These are phyloP conservation scores for Lactifluus echinatus DNA, from an alignment of 768 basidiomycete genomes.

Conservation along the genomic window DNA sequence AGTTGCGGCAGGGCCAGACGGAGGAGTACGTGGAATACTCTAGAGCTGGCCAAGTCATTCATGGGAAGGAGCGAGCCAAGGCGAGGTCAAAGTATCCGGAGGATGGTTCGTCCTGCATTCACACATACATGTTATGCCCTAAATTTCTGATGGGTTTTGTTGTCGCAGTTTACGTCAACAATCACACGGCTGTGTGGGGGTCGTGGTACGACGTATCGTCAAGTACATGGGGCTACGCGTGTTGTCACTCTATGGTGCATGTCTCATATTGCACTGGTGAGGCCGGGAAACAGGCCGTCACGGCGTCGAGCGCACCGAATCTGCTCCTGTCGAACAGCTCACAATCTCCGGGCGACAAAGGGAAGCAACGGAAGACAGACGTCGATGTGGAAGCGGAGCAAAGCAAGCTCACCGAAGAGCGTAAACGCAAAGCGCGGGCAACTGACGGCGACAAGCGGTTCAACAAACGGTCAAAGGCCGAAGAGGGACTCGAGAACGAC, in stretches of 20 bases:
- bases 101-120: slow-evolving; percentile 57
- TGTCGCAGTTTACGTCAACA: slow-evolving; percentile 70
- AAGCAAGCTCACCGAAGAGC: slow-evolving; percentile 17
- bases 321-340: slow-evolving; percentile 36
- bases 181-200: slow-evolving; percentile 96
- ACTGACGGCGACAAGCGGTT: slow-evolving; percentile 57
- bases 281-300: slow-evolving; percentile 70
- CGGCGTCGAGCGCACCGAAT: slow-evolving; percentile 66
- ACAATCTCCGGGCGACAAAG: slow-evolving; percentile 22
- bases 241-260: slow-evolving; percentile 83
- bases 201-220: slow-evolving; percentile 77
- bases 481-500: slow-evolving; percentile 61
- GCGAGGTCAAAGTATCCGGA: slow-evolving; percentile 90
- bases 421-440: slow-evolving; percentile 27
- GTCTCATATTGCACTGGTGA: slow-evolving; percentile 87
- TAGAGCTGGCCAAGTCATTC: slow-evolving; percentile 80
- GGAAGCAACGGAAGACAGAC: slow-evolving; percentile 17
- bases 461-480: slow-evolving; percentile 71
- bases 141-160: slow-evolving; percentile 6
- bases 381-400: slow-evolving; percentile 22
- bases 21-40: slow-evolving; percentile 98
- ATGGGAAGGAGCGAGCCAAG: slow-evolving; percentile 84
- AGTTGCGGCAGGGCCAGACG: slow-evolving; percentile 90
- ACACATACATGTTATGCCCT: background rate
- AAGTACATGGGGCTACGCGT: slow-evolving; percentile 86